These are phyloP conservation scores for Nannochloropsis gaditana DNA, from an alignment of 108 stramenopile genomes.

Conservation along the genomic window DNA sequence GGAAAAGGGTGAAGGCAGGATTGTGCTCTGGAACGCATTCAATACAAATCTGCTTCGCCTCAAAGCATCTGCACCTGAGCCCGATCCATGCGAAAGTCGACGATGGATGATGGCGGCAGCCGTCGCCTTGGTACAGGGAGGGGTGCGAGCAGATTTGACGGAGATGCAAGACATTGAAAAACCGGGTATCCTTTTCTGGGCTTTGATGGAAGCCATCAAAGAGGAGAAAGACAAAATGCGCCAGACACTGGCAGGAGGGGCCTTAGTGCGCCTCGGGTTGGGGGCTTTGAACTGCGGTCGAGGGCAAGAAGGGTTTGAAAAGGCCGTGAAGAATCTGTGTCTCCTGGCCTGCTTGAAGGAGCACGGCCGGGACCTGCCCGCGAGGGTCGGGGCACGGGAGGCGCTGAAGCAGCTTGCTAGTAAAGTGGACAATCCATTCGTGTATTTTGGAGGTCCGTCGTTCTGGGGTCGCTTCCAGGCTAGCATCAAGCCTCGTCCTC, in stretches of 20 bases:
- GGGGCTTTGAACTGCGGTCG: not conserved
- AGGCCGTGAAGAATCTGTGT: conserved; percentile 2
- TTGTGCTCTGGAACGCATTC: not conserved
- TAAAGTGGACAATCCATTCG: not conserved
- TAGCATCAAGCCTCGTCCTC: not conserved
- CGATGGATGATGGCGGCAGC: not conserved
- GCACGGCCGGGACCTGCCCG: not conserved
- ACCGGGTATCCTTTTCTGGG: not conserved
- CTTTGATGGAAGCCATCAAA: not conserved
- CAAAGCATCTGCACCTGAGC: too few relatives aligned
- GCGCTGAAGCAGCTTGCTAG: not conserved
- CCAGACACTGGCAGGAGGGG: not conserved
- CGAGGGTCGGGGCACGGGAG: not conserved
- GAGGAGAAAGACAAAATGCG: conserved; percentile 3
- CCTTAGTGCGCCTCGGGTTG: not conserved
- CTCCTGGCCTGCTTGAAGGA: not conserved
- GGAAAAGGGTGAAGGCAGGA: not conserved
- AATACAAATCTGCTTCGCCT: too few relatives aligned
- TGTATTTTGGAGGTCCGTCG: not conserved
- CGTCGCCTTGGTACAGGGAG: conserved; percentile 12
- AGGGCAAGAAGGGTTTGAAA: not conserved
- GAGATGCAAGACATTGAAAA: not conserved
- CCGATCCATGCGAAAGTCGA: not conserved
- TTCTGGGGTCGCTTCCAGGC: not conserved
- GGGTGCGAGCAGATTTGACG: not conserved